phyloP scores from a whole-genome alignment of 495 filamentous ascomycete species.

The Daldinia decipiens region DNA sequence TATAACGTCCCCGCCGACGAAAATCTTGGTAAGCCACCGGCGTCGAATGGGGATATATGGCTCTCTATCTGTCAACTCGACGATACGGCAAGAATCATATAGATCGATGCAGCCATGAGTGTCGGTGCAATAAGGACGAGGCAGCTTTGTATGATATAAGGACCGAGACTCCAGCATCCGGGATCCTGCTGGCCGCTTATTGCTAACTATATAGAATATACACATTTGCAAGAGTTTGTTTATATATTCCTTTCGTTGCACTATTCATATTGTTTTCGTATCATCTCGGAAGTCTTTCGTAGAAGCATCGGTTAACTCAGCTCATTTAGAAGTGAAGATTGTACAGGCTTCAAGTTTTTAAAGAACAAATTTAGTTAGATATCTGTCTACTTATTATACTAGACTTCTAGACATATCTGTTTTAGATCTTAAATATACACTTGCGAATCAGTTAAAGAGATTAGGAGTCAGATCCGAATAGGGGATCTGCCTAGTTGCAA shows the following conservation, averaged over 20 bases:
- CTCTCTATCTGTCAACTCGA: not conserved
- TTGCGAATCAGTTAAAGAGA: not conserved
- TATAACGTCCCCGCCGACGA: not conserved
- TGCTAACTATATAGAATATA: not conserved
- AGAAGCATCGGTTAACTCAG: not conserved
- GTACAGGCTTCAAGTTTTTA: too few species aligned
- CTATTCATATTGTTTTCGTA: not conserved
- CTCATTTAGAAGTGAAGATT: too few species aligned
- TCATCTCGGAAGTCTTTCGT: not conserved
- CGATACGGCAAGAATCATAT: not conserved
- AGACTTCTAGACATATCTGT: not conserved
- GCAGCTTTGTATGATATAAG: not conserved
- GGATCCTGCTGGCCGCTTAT: not conserved
- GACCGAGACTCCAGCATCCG: not conserved
- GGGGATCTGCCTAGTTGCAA: not conserved
- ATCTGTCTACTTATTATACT: not conserved
- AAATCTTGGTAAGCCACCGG: not conserved
- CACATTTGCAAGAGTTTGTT: not conserved
- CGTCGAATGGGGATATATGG: not conserved
- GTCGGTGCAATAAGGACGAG: conserved; percentile 2
- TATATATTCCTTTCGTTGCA: not conserved
- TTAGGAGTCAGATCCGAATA: not conserved
- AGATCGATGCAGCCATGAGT: conserved; percentile 1
- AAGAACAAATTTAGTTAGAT: not conserved
- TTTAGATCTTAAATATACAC: not conserved